These are phyloP conservation scores for Coemansia sp. DNA, from an alignment of 192 early-diverging fungal genomes.

Conservation along the genomic window DNA sequence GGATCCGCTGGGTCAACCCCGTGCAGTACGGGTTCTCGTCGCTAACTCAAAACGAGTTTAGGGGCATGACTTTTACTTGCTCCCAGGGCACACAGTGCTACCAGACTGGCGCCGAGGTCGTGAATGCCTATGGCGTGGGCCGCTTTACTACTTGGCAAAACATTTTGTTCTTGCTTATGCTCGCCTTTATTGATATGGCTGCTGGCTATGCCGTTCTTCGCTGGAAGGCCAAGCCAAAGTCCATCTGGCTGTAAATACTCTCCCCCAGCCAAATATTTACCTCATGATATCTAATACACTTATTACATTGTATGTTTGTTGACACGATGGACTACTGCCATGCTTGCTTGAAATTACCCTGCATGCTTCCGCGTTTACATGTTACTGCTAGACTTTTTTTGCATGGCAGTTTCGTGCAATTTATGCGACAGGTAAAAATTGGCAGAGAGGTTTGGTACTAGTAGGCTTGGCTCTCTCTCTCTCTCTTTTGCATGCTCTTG, in stretches of 20 bases:
- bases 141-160: constrained; percentile 47
- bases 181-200: constrained; percentile 28
- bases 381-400: not conserved
- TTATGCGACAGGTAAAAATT: not conserved
- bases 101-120: constrained; percentile 29
- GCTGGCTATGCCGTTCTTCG: constrained; percentile 37
- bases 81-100: constrained; percentile 32
- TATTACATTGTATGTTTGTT: not conserved
- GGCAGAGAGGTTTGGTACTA: not conserved
- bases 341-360: not conserved
- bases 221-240: constrained; percentile 50
- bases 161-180: constrained; percentile 45
- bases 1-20: constrained; percentile 54
- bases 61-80: constrained; percentile 39
- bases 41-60: constrained; percentile 49
- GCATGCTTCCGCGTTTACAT: not conserved
- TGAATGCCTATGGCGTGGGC: constrained; percentile 32
- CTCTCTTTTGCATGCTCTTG: not conserved
- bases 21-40: constrained; percentile 44
- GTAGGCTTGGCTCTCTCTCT: not conserved
- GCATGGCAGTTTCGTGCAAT: not conserved
- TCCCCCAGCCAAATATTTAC: not conserved
- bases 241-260: constrained; percentile 38
- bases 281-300: not conserved
- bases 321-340: not conserved